Percentiles rank a stretch among this genome's conserved stretches.
phyloP scores from a whole-genome alignment of 148 eudicot species.

The Arctostaphylos glauca region DNA sequence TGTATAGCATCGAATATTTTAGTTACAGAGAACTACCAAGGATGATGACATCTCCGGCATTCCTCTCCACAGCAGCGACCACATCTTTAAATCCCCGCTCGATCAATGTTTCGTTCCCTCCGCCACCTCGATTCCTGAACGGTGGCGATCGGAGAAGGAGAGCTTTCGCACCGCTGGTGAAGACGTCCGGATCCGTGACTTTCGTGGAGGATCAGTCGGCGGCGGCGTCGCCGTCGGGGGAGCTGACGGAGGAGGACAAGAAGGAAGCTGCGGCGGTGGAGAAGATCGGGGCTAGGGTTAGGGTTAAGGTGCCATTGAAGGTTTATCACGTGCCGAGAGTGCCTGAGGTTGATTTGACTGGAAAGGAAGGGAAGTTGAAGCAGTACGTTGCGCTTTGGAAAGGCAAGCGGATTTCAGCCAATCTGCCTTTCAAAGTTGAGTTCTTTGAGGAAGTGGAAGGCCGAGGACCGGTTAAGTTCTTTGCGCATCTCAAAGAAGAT shows the following conservation, averaged over 20 bases:
- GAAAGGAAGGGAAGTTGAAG: constrained; percentile 53
- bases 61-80: neutral
- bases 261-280: constrained; percentile 24
- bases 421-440: constrained; percentile 60
- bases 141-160: neutral
- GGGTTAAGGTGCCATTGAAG: constrained; percentile 56
- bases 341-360: constrained; percentile 50
- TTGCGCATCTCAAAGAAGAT: constrained; percentile 73
- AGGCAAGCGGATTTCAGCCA: constrained; percentile 71
- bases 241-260: constrained; percentile 27
- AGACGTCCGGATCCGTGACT: constrained; percentile 16
- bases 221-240: constrained; percentile 9
- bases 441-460: constrained; percentile 35
- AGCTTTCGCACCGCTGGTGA: neutral
- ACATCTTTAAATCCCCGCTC: neutral
- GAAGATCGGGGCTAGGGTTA: constrained; percentile 61
- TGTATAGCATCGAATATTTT: neutral
- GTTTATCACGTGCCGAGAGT: constrained; percentile 60
- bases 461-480: constrained; percentile 49
- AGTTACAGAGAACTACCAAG: neutral
- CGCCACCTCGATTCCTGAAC: neutral
- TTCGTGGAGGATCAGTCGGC: constrained; percentile 13
- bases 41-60: constrained; percentile 10
- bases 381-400: constrained; percentile 63
- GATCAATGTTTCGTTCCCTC: neutral